Percentiles rank a stretch among this genome's conserved stretches.
Evolutionary conservation across 192 early-diverging fungal species (phyloP).

Genomic region (Coemansia brasiliensis): DNA sequence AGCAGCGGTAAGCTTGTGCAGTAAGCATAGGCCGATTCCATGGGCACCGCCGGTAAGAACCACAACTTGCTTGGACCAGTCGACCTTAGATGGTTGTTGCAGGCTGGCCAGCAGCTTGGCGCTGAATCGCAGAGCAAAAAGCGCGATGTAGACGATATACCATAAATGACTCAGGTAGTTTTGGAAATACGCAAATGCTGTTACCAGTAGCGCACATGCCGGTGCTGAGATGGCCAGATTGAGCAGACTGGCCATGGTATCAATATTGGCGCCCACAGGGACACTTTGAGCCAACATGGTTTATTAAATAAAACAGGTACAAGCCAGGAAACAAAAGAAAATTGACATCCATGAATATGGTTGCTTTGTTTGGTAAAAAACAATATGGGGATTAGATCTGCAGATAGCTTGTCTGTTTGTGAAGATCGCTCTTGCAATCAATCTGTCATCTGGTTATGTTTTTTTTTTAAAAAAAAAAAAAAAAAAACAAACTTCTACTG

Average conservation of each 20-base stretch:
- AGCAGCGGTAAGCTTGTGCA: constrained; percentile 10
- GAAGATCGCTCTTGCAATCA: too few relatives aligned
- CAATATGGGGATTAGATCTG: too few relatives aligned
- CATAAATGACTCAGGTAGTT: background rate
- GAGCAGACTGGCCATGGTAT: constrained; percentile 17
- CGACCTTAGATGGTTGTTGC: background rate
- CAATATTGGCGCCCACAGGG: constrained; percentile 32
- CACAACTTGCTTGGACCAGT: constrained; percentile 39
- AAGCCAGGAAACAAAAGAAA: too few relatives aligned
- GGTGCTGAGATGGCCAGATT: constrained; percentile 11
- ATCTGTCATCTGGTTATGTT: too few relatives aligned
- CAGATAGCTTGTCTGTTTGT: too few relatives aligned
- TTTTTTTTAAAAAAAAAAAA: background rate
- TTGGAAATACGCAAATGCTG: constrained; percentile 12
- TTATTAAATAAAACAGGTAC: too few relatives aligned
- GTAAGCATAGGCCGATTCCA: constrained; percentile 44
- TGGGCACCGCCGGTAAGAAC: constrained; percentile 48
- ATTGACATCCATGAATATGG: too few relatives aligned
- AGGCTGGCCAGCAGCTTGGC: background rate
- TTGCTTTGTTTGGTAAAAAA: too few relatives aligned
- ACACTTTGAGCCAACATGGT: background rate
- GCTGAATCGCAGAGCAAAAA: constrained; percentile 9
- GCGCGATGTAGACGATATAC: constrained; percentile 12
- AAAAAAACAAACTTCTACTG: background rate
- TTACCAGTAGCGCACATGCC: constrained; percentile 4